These are phyloP conservation scores for Apiospora pterosperma DNA, from an alignment of 2,329 filamentous ascomycete species.

Conservation along the genomic window DNA sequence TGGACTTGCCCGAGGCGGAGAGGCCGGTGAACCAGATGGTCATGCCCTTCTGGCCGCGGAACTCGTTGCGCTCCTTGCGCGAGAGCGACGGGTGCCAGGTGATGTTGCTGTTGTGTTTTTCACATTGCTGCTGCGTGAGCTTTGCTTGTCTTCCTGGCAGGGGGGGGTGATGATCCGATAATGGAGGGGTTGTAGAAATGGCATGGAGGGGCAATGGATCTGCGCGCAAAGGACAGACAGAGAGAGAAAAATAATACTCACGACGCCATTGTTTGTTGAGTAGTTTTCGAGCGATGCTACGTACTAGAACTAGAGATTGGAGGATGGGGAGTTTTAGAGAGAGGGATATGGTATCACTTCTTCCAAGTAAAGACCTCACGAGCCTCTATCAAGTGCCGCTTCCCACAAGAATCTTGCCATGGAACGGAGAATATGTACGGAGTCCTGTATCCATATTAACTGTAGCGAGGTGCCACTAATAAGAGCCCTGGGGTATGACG, in stretches of 20 bases:
- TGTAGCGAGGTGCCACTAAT: background rate
- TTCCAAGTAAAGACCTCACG: background rate
- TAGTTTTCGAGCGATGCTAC: background rate
- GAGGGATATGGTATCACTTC: background rate
- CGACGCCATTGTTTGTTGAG: background rate
- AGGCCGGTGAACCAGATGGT: slow-evolving; percentile 98
- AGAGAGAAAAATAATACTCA: background rate
- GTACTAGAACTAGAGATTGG: background rate
- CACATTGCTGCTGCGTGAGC: background rate
- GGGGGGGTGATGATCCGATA: background rate
- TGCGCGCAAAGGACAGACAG: background rate
- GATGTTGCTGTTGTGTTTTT: slow-evolving; percentile 63
- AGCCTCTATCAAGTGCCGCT: background rate
- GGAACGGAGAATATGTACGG: background rate
- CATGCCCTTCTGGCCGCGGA: slow-evolving; percentile 81
- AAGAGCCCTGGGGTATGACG: background rate
- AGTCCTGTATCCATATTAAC: background rate
- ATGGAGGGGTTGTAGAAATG: background rate
- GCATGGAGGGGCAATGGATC: background rate
- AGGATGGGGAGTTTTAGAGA: background rate
- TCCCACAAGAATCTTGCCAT: background rate
- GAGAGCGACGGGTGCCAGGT: slow-evolving; percentile 85
- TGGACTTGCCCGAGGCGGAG: slow-evolving; percentile 94
- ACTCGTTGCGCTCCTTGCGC: slow-evolving; percentile 68
- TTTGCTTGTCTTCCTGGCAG: background rate